These are phyloP conservation scores for Podospora appendiculata DNA, from an alignment of 495 filamentous ascomycete genomes.

Conservation along the genomic window DNA sequence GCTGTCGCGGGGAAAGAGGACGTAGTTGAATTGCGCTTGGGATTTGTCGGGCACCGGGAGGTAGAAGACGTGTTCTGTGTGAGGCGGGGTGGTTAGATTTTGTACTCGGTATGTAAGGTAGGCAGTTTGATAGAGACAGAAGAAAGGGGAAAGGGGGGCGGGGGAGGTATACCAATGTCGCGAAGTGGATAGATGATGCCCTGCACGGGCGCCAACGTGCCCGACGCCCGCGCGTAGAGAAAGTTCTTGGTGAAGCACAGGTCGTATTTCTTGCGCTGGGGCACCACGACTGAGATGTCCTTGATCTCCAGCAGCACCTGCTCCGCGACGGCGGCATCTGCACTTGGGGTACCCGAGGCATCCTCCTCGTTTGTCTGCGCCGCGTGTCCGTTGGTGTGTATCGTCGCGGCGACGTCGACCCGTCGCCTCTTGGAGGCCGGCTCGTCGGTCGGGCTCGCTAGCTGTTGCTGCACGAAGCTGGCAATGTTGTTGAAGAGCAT, in stretches of 20 bases:
- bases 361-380: background rate
- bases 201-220: constrained; percentile 59
- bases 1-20: constrained; percentile 70
- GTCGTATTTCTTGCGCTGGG: constrained; percentile 86
- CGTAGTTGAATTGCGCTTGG: constrained; percentile 81
- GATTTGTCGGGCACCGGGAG: constrained; percentile 89
- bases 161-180: constrained; percentile 57
- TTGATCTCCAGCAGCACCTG: constrained; percentile 51
- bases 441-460: constrained; percentile 20
- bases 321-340: constrained; percentile 21
- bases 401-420: constrained; percentile 34
- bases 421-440: constrained; percentile 42
- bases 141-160: background rate
- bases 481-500: constrained; percentile 49
- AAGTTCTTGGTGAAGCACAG: constrained; percentile 62
- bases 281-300: constrained; percentile 69
- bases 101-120: too few relatives aligned
- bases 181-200: constrained; percentile 57
- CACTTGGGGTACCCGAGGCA: too few relatives aligned
- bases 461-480: constrained; percentile 34
- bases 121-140: too few relatives aligned
- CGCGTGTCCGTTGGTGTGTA: constrained; percentile 10
- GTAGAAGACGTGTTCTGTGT: constrained; percentile 63
- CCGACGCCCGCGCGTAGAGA: constrained; percentile 59
- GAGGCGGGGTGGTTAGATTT: background rate